phyloP scores from a whole-genome alignment of 768 basidiomycete species.

The Hydnomerulius pinastri region DNA sequence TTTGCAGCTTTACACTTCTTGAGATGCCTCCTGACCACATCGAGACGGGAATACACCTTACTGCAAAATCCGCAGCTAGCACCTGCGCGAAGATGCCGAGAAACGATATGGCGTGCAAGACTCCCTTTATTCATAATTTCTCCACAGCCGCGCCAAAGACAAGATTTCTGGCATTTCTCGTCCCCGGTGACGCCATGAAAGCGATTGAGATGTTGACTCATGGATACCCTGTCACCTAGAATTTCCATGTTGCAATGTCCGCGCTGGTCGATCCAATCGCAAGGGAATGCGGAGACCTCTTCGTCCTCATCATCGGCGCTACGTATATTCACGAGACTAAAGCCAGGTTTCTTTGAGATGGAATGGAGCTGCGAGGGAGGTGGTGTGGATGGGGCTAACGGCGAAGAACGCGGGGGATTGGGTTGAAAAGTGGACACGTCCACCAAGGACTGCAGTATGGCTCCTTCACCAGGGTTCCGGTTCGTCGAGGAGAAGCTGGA shows the following conservation, averaged over 20 bases:
- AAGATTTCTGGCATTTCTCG: constrained; percentile 14
- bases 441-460: too few species aligned
- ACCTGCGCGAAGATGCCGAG: constrained; percentile 20
- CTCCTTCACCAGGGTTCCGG: too few species aligned
- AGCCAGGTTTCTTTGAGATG: neutral
- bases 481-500: too few species aligned
- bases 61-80: constrained; percentile 23
- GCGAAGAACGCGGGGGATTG: neutral
- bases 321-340: neutral
- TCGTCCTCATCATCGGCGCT: constrained; percentile 9
- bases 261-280: constrained; percentile 24
- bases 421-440: neutral
- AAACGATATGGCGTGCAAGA: constrained; percentile 26
- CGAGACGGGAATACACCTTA: constrained; percentile 27
- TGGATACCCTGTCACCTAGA: constrained; percentile 18
- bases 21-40: constrained; percentile 27
- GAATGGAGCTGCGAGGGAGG: neutral
- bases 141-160: constrained; percentile 24
- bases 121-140: constrained; percentile 30
- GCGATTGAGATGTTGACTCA: constrained; percentile 24
- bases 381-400: neutral
- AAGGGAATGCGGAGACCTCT: constrained; percentile 6
- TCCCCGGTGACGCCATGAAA: constrained; percentile 20
- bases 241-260: constrained; percentile 23
- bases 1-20: constrained; percentile 30